phyloP scores from a whole-genome alignment of 2,329 filamentous ascomycete species.

The Alternaria solani region DNA sequence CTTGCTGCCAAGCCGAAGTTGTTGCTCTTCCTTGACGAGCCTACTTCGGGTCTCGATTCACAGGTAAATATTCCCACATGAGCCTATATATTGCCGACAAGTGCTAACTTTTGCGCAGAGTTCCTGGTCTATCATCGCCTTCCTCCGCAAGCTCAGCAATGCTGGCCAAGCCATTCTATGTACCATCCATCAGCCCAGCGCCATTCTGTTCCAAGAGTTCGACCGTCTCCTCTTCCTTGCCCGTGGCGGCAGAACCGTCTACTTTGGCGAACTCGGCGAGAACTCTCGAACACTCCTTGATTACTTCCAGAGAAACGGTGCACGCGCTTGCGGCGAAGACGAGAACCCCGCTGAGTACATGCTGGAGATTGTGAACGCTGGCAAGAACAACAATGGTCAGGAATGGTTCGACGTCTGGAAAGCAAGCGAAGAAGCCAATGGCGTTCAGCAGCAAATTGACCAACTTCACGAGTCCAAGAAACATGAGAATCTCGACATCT shows the following conservation, averaged over 20 bases:
- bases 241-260: conserved; percentile 56
- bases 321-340: conserved; percentile 64
- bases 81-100: neutral
- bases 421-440: conserved; percentile 25
- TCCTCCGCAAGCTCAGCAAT: conserved; percentile 68
- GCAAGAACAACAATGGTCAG: conserved; percentile 37
- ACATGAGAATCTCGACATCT: conserved; percentile 35
- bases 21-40: conserved; percentile 69
- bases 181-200: conserved; percentile 58
- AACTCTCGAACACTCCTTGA: conserved; percentile 52
- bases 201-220: conserved; percentile 57
- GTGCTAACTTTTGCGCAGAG: conserved; percentile 46
- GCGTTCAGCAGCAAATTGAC: conserved; percentile 51
- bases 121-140: conserved; percentile 69
- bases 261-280: conserved; percentile 58
- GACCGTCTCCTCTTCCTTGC: conserved; percentile 56
- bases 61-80: conserved; percentile 22
- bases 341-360: conserved; percentile 82
- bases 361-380: conserved; percentile 60
- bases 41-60: conserved; percentile 68
- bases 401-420: conserved; percentile 56
- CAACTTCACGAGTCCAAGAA: conserved; percentile 49
- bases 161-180: conserved; percentile 57
- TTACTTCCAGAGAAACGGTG: conserved; percentile 71
- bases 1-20: conserved; percentile 72